Percentiles rank a stretch among this genome's conserved stretches.
phyloP scores from a whole-genome alignment of 208 protist species.

The Angomonas deanei region DNA sequence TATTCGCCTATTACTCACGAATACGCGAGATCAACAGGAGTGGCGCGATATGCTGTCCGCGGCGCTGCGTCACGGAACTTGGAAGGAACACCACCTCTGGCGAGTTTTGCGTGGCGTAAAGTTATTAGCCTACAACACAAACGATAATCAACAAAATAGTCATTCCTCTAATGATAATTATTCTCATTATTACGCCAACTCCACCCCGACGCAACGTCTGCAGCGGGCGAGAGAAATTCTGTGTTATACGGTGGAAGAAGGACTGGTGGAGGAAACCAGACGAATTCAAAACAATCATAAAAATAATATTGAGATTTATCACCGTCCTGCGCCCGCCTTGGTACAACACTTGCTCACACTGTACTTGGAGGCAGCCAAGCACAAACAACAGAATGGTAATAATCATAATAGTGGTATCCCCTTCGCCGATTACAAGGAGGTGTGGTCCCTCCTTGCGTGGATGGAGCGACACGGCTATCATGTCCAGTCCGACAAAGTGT shows the following conservation, averaged over 20 bases:
- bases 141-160: too few species aligned
- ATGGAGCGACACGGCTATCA: constrained; percentile 56
- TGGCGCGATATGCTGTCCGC: constrained; percentile 58
- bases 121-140: constrained; percentile 27
- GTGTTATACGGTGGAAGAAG: constrained; percentile 1
- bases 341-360: not conserved
- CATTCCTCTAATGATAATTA: not conserved
- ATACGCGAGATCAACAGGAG: constrained; percentile 34
- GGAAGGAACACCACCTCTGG: constrained; percentile 40
- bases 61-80: constrained; percentile 42
- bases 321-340: not conserved
- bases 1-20: constrained; percentile 34
- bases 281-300: not conserved
- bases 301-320: not conserved
- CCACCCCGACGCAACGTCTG: constrained; percentile 1
- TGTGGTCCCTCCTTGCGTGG: constrained; percentile 66
- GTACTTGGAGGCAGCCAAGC: not conserved
- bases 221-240: not conserved
- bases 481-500: constrained; percentile 30
- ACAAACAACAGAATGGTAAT: not conserved
- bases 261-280: not conserved
- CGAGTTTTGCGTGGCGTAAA: constrained; percentile 35
- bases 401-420: not conserved
- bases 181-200: not conserved
- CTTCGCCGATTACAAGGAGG: constrained; percentile 2